phyloP scores from a whole-genome alignment of 1,284 basidiomycete species.

The Meira miltonrushii region DNA sequence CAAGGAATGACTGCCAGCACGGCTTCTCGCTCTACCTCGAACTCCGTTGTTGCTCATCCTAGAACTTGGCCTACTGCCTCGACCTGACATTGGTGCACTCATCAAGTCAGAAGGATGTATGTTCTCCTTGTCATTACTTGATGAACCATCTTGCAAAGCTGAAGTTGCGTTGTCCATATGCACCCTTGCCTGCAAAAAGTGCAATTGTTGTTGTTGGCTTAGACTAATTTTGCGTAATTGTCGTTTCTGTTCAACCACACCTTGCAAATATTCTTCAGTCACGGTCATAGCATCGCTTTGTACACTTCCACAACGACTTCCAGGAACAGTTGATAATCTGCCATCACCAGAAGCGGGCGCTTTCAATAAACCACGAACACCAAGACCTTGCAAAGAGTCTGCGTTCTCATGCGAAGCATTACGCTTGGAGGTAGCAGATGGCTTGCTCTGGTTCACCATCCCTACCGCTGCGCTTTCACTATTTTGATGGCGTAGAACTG shows the following conservation, averaged over 20 bases:
- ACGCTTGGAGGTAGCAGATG: no score
- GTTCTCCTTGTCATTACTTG: neutral
- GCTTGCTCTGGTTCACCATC: no score
- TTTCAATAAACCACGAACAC: no score
- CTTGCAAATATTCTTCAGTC: slow-evolving; percentile 5
- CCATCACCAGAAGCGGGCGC: no score
- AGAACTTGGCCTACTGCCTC: slow-evolving; percentile 23
- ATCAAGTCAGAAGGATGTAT: neutral
- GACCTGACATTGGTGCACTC: neutral
- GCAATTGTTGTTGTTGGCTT: slow-evolving; percentile 33
- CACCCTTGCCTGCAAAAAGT: slow-evolving; percentile 13
- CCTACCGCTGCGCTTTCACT: no score
- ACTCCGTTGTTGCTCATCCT: slow-evolving; percentile 22
- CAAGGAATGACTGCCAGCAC: slow-evolving; percentile 32
- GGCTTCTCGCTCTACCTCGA: slow-evolving; percentile 24
- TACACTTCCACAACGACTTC: neutral
- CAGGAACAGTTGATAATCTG: neutral
- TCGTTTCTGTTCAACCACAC: slow-evolving; percentile 22
- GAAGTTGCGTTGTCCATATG: slow-evolving; percentile 1
- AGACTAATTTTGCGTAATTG: slow-evolving; percentile 35
- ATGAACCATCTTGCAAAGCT: neutral
- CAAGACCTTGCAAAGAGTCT: no score
- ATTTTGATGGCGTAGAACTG: no score
- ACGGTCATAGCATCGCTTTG: slow-evolving; percentile 1
- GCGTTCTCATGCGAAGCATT: no score